Evolutionary conservation across 768 basidiomycete genomes (phyloP).

Genomic region (Russula earlei): DNA sequence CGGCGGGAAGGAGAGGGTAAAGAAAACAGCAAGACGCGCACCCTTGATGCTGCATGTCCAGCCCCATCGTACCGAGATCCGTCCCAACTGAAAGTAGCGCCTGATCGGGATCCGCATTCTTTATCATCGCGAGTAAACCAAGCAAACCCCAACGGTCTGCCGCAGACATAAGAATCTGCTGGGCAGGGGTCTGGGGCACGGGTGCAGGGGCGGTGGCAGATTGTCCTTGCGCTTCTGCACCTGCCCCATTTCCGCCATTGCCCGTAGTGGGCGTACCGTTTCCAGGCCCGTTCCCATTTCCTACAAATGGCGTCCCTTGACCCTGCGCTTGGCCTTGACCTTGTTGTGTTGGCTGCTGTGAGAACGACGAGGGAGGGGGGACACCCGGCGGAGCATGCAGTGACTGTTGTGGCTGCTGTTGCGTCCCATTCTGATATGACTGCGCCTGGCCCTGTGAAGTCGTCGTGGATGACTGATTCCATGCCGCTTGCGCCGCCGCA

Average conservation of each 20-base stretch:
- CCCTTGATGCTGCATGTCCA: slow-evolving; percentile 77
- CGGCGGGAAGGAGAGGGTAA: neutral
- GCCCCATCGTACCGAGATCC: slow-evolving; percentile 80
- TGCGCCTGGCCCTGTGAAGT: slow-evolving; percentile 26
- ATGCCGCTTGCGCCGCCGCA: slow-evolving; percentile 51
- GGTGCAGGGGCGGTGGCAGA: slow-evolving; percentile 21
- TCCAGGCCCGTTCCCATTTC: slow-evolving; percentile 19
- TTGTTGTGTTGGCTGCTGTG: slow-evolving; percentile 30
- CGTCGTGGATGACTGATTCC: slow-evolving; percentile 50
- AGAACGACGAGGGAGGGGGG: slow-evolving; percentile 31
- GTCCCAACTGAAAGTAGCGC: slow-evolving; percentile 75
- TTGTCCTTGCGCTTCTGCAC: slow-evolving; percentile 16
- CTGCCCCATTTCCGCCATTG: slow-evolving; percentile 20
- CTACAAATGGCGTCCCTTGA: slow-evolving; percentile 11
- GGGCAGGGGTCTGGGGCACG: slow-evolving; percentile 28
- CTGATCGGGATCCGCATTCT: slow-evolving; percentile 72
- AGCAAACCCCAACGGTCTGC: slow-evolving; percentile 28
- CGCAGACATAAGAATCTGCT: slow-evolving; percentile 20
- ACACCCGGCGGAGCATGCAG: slow-evolving; percentile 46
- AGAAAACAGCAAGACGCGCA: slow-evolving; percentile 33
- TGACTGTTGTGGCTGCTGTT: slow-evolving; percentile 35
- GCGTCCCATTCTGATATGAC: slow-evolving; percentile 39
- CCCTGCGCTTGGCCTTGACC: slow-evolving; percentile 16
- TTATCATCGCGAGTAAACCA: slow-evolving; percentile 75
- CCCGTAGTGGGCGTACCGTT: slow-evolving; percentile 7